Evolutionary conservation across 2,329 filamentous ascomycete species (phyloP).

Genomic region (Fusarium austroafricanum): DNA sequence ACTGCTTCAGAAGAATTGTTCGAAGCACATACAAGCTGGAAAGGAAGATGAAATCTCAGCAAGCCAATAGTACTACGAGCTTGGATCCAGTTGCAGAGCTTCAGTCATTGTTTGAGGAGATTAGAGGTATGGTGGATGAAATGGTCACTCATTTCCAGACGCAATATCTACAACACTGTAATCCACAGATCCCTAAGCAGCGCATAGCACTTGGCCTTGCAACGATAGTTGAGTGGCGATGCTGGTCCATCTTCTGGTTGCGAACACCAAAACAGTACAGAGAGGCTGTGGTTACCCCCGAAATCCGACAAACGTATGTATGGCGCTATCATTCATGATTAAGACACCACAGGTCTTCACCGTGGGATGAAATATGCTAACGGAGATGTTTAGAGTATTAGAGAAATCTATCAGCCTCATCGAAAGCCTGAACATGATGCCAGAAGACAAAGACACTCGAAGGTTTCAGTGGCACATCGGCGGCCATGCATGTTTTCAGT

Average conservation of each 20-base stretch:
- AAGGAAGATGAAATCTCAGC: background rate
- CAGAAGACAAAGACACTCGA: background rate
- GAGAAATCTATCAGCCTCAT: background rate
- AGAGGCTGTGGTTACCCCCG: background rate
- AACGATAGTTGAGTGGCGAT: background rate
- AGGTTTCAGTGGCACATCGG: constrained; percentile 1
- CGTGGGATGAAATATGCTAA: background rate
- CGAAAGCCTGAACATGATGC: background rate
- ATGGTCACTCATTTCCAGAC: background rate
- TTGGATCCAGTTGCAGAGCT: background rate
- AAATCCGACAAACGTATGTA: background rate
- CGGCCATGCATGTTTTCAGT: background rate
- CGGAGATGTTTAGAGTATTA: background rate
- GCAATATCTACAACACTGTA: background rate
- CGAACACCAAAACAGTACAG: background rate
- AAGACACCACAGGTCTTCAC: too few relatives aligned
- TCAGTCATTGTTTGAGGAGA: background rate
- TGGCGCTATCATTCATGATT: background rate
- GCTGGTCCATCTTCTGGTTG: constrained; percentile 9
- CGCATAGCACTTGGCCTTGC: background rate
- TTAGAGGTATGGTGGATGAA: background rate
- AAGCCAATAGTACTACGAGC: fast-evolving
- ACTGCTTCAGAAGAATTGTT: constrained; percentile 1
- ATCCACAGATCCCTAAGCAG: background rate
- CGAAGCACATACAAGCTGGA: background rate